These are phyloP conservation scores for Blakeslea trispora DNA, from an alignment of 371 early-diverging fungal genomes.

Conservation along the genomic window DNA sequence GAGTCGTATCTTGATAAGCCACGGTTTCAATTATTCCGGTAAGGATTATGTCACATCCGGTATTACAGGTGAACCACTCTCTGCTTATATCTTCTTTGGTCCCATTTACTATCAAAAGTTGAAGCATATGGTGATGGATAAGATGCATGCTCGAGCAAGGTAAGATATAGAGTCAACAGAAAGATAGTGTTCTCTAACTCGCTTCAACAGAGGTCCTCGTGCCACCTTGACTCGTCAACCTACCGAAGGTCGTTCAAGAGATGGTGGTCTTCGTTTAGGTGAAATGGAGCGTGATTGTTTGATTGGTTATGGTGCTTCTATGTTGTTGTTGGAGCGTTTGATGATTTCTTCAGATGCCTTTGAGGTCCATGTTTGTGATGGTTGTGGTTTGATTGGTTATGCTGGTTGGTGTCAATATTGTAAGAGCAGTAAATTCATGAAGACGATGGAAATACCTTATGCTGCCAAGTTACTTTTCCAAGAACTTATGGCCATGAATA, in stretches of 20 bases:
- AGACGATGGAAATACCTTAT: constrained; percentile 95
- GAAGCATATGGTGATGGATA: constrained; percentile 99
- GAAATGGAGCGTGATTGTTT: constrained; percentile 99
- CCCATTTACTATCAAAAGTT: constrained; percentile 99
- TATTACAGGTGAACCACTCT: constrained; percentile 91
- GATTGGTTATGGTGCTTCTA: constrained; percentile 97
- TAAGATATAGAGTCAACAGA: constrained; percentile 24
- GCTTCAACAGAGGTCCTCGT: constrained; percentile 80
- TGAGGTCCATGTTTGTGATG: constrained; percentile 89
- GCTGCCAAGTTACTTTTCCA: constrained; percentile 97
- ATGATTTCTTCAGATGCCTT: constrained; percentile 96
- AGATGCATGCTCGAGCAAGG: constrained; percentile 98
- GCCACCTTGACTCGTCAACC: constrained; percentile 97
- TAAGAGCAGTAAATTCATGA: constrained; percentile 83
- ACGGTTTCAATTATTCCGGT: constrained; percentile 99
- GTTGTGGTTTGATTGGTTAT: constrained; percentile 94
- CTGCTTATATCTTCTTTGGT: constrained; percentile 98
- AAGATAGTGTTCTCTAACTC: not conserved
- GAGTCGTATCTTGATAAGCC: constrained; percentile 88
- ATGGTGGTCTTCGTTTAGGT: constrained; percentile 97
- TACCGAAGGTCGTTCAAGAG: constrained; percentile 98
- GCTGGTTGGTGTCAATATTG: constrained; percentile 97
- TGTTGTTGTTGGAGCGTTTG: constrained; percentile 92
- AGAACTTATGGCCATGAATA: constrained; percentile 97
- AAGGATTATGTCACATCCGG: constrained; percentile 98